Base-by-base conservation (phyloP, 164 flowering plant species). In the Saururus chinensis region DNA sequence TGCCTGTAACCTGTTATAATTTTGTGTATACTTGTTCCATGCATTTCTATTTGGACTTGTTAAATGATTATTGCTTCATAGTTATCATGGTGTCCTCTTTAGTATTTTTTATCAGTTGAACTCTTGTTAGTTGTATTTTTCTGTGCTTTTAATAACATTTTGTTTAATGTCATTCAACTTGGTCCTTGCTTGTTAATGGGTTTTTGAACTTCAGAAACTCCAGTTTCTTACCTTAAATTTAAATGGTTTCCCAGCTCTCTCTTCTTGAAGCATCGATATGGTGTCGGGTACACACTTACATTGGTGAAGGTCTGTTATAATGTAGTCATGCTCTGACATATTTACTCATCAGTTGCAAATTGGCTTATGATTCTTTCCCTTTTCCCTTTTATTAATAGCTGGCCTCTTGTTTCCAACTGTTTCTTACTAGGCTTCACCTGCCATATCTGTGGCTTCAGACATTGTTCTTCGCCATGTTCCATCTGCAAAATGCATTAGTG, bases 271-370 rank as follows among this genome's bases (percentile, higher is more conserved):
- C 96, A 83, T 66, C 87, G 79, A 6, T 95, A 84, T 79, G 99
- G 97, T 56, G 99, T 91, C 78, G 99, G 99, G 58, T 95, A 95
- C 71, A 95, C 97, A 61, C 95, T 95, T 59, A 95, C 97, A 40
- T 64, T 95, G 64, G 97, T 87, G 70, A 95, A 95, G 97, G 98
- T 93, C 14, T 70, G 81, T 65, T 66, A 30, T 51, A 6, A 23
- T 57, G 6, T 13, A 20, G 25, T 20, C 22, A 53, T 53, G 19
- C 11, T 53, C 49, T 45, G 16, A 17, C 14, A 17, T 17, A 45
- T 45, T 2, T 45, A 2, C 17, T 12, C 49, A 12, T 53, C 22
- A 9, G 19, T n/a, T 53, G 19, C 12, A 20, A 53, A 53, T 53
- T 23, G 12, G 19, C 4, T 51, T 51, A 16, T n/a, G 20, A n/a